phyloP scores from a whole-genome alignment of 768 basidiomycete species.

The Cystobasidium ongulense region DNA sequence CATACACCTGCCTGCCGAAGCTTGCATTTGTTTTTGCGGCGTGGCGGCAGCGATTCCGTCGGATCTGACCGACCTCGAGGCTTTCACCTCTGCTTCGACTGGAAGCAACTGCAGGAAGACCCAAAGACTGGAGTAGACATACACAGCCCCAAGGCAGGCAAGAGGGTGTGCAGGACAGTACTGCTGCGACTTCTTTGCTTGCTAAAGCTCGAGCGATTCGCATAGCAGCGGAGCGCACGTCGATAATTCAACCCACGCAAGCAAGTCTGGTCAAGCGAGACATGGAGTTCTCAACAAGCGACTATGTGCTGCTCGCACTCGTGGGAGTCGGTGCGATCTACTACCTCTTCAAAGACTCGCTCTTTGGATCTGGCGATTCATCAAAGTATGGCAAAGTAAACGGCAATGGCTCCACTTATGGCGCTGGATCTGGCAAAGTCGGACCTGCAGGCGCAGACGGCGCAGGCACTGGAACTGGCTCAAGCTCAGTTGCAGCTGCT shows the following conservation, averaged over 20 bases:
- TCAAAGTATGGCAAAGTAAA: constrained; percentile 52
- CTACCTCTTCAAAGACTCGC: constrained; percentile 74
- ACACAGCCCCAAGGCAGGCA: no score
- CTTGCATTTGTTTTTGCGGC: not conserved
- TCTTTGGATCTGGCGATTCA: constrained; percentile 59
- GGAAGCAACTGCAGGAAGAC: no score
- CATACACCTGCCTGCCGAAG: not conserved
- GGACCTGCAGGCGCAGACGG: constrained; percentile 27
- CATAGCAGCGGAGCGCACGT: no score
- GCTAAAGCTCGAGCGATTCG: no score
- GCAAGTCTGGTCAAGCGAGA: not conserved
- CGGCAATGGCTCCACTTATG: constrained; percentile 27
- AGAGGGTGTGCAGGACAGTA: no score
- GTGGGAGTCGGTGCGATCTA: constrained; percentile 67
- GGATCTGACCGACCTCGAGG: not conserved
- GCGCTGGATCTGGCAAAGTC: constrained; percentile 21
- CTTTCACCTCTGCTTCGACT: not conserved
- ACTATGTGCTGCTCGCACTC: constrained; percentile 62
- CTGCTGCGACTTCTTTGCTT: no score
- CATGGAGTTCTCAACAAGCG: constrained; percentile 49
- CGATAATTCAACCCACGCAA: not conserved
- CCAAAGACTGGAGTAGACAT: no score
- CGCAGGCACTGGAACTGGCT: not conserved
- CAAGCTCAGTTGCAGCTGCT: constrained; percentile 57
- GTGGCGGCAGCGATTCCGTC: not conserved